These are phyloP conservation scores for Rauvolfia tetraphylla DNA, from an alignment of 257 asterid species.

Conservation along the genomic window DNA sequence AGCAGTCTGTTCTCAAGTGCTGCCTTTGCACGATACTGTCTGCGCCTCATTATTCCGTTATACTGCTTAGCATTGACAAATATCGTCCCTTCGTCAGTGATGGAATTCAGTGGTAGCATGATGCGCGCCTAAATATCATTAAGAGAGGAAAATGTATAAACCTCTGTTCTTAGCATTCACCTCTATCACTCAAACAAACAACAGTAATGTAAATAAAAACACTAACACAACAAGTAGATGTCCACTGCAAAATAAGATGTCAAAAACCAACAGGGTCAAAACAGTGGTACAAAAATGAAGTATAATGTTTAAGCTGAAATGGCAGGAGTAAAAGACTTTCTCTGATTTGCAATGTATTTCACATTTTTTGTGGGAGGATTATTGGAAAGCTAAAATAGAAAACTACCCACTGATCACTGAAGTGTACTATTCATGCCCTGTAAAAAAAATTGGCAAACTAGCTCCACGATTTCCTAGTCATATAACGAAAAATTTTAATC, in stretches of 20 bases:
- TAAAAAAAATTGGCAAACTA: not conserved
- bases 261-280: not conserved
- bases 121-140: conserved; percentile 52
- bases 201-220: not conserved
- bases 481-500: not conserved
- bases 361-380: not conserved
- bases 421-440: not conserved
- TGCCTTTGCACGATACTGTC: conserved; percentile 67
- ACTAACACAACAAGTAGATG: not conserved
- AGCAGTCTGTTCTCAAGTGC: conserved; percentile 35
- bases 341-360: not conserved
- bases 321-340: not conserved
- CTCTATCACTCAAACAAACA: not conserved
- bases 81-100: conserved; percentile 51
- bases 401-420: not conserved
- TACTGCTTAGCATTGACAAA: conserved; percentile 86
- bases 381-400: not conserved
- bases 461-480: not conserved
- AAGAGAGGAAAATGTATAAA: not conserved
- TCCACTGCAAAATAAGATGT: not conserved
- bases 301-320: not conserved
- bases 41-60: conserved; percentile 67
- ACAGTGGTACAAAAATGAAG: not conserved
- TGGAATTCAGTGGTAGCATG: conserved; percentile 64
- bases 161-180: not conserved